These are phyloP conservation scores for Saccharomycopsis sp. DNA, from an alignment of 805 yeast species.

Conservation along the genomic window DNA sequence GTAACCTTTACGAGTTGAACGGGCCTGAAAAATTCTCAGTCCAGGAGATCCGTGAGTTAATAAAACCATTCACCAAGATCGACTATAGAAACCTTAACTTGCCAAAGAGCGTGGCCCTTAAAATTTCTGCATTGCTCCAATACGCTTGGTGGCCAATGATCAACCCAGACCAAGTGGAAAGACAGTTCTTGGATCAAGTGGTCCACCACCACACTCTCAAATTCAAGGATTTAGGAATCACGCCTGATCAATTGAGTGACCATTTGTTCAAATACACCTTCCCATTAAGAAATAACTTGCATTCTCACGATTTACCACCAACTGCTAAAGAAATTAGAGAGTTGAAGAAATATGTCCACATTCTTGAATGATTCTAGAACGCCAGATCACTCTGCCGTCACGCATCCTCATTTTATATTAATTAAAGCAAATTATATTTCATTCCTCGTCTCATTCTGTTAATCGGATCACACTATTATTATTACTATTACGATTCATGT, in stretches of 20 bases:
- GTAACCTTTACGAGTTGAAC: slow-evolving; percentile 65
- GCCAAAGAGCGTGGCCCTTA: slow-evolving; percentile 33
- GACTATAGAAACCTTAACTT: slow-evolving; percentile 34
- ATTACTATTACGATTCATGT: too few species aligned
- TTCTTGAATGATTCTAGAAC: slow-evolving; percentile 19
- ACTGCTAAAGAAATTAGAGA: slow-evolving; percentile 31
- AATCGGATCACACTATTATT: background rate
- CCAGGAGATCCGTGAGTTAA: slow-evolving; percentile 61
- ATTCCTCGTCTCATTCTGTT: background rate
- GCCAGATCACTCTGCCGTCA: slow-evolving; percentile 27
- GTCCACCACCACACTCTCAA: slow-evolving; percentile 38
- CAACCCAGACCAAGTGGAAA: slow-evolving; percentile 68
- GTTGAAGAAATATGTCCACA: slow-evolving; percentile 23
- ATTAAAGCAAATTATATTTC: background rate
- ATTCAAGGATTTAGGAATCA: slow-evolving; percentile 66
- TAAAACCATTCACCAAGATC: slow-evolving; percentile 51
- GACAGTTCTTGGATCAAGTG: slow-evolving; percentile 61
- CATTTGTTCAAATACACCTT: slow-evolving; percentile 40
- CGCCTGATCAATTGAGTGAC: slow-evolving; percentile 46
- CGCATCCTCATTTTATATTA: background rate
- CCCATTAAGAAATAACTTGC: slow-evolving; percentile 28
- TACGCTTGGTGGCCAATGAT: slow-evolving; percentile 39
- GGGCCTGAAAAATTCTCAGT: slow-evolving; percentile 64
- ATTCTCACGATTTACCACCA: slow-evolving; percentile 38
- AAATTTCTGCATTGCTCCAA: slow-evolving; percentile 32